phyloP scores from a whole-genome alignment of 1,284 basidiomycete genomes.

The Lentinus polychrous region DNA sequence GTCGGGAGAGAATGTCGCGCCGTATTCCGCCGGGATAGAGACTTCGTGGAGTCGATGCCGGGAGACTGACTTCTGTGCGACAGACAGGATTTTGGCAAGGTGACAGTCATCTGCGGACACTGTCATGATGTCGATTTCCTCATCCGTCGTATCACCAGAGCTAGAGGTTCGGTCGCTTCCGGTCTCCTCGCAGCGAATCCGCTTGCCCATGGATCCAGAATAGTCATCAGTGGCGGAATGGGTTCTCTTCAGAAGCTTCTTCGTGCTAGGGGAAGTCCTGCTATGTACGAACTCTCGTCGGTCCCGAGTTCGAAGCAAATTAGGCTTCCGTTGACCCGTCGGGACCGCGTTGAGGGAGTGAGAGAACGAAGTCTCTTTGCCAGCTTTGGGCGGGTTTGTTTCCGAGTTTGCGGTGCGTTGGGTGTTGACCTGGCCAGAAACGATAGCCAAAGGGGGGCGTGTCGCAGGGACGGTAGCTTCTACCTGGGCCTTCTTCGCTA shows the following conservation, averaged over 20 bases:
- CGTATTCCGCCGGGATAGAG: slow-evolving; percentile 19
- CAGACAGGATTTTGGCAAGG: not conserved
- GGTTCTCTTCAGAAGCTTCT: not conserved
- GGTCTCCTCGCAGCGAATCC: slow-evolving; percentile 19
- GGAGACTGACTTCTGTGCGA: not conserved
- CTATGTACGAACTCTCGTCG: too few species aligned
- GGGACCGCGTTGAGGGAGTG: not conserved
- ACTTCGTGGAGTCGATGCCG: slow-evolving; percentile 6
- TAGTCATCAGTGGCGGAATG: not conserved
- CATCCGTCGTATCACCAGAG: slow-evolving; percentile 15
- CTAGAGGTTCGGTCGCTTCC: not conserved
- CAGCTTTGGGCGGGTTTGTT: not conserved
- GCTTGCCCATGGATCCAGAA: slow-evolving; percentile 21
- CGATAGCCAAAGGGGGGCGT: not conserved
- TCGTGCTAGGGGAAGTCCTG: not conserved
- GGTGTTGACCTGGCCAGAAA: not conserved
- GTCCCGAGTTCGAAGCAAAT: not conserved
- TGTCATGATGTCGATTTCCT: slow-evolving; percentile 16
- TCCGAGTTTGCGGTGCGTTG: not conserved
- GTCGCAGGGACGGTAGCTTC: not conserved
- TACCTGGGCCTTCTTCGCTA: slow-evolving; percentile 7
- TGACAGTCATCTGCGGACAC: not conserved
- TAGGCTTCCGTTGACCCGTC: not conserved
- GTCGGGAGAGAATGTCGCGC: slow-evolving; percentile 24
- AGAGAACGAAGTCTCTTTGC: not conserved